Percentiles rank a stretch among this genome's conserved stretches.
phyloP scores from a whole-genome alignment of 2,329 filamentous ascomycete genomes.

The Dendrostoma leiphaemia region DNA sequence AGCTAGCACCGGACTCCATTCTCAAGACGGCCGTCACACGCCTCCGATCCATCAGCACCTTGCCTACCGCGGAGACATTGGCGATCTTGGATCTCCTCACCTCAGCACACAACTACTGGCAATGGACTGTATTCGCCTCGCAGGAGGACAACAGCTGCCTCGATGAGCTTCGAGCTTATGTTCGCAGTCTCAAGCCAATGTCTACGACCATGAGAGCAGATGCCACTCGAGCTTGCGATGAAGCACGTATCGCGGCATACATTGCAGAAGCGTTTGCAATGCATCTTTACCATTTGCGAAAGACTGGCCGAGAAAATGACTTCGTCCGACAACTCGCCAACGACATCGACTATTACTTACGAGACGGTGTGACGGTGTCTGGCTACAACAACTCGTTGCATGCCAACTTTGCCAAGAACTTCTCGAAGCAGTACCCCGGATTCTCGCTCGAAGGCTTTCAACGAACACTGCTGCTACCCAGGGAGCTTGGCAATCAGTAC shows the following conservation, averaged over 20 bases:
- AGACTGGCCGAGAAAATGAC: conserved; percentile 63
- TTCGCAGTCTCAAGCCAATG: conserved; percentile 56
- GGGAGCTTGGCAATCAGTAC: conserved; percentile 70
- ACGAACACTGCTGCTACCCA: conserved; percentile 64
- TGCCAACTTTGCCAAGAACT: conserved; percentile 79
- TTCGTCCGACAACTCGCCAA: conserved; percentile 71
- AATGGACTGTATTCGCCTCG: conserved; percentile 83
- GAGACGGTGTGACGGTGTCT: conserved; percentile 74
- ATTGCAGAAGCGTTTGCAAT: conserved; percentile 87
- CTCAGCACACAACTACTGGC: conserved; percentile 90
- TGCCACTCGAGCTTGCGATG: conserved; percentile 55
- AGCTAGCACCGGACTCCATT: conserved; percentile 58
- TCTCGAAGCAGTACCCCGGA: conserved; percentile 72
- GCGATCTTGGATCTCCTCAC: conserved; percentile 84
- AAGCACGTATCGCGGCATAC: conserved; percentile 73
- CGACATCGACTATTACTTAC: conserved; percentile 75
- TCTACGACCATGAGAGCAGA: conserved; percentile 53
- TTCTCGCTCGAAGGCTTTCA: conserved; percentile 78
- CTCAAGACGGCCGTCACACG: conserved; percentile 71
- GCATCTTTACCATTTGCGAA: conserved; percentile 82
- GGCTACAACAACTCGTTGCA: conserved; percentile 88
- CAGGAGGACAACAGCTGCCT: conserved; percentile 74
- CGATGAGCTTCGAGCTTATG: conserved; percentile 66
- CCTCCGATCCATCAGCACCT: conserved; percentile 61
- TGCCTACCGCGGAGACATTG: conserved; percentile 65